A percentile compares a stretch with the other conserved stretches of the same genome.
Evolutionary conservation across 805 yeast genomes (phyloP).

Genomic region (Cyberlindnera misumaiensis): DNA sequence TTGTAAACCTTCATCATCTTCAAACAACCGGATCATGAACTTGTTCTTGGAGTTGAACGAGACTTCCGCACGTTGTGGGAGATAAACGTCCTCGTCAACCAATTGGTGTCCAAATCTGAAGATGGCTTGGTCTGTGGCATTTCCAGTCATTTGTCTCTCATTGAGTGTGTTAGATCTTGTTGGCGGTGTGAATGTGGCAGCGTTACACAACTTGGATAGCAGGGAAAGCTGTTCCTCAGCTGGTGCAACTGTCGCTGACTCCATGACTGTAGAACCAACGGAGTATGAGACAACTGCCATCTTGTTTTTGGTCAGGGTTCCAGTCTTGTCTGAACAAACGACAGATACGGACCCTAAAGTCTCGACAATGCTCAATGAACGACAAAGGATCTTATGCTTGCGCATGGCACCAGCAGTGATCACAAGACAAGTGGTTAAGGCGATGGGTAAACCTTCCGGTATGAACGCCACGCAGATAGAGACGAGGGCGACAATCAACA

Average conservation of each 20-base stretch:
- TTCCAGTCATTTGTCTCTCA: slow-evolving; percentile 30
- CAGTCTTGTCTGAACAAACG: slow-evolving; percentile 37
- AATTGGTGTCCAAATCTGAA: slow-evolving; percentile 28
- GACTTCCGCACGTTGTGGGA: slow-evolving; percentile 22
- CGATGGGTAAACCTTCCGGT: slow-evolving; percentile 47
- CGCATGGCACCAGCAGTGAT: slow-evolving; percentile 43
- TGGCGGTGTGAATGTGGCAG: slow-evolving; percentile 23
- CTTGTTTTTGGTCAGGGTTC: slow-evolving; percentile 43
- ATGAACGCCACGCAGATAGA: slow-evolving; percentile 43
- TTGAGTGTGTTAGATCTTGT: slow-evolving; percentile 9
- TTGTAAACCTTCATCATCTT: slow-evolving; percentile 1
- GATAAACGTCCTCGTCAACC: slow-evolving; percentile 8
- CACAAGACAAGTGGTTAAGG: slow-evolving; percentile 41
- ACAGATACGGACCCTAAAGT: slow-evolving; percentile 51
- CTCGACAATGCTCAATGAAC: slow-evolving; percentile 42
- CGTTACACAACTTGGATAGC: slow-evolving; percentile 31
- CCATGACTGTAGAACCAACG: slow-evolving; percentile 4
- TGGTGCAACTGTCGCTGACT: neutral
- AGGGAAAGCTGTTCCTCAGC: slow-evolving; percentile 9
- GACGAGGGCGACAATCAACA: slow-evolving; percentile 36
- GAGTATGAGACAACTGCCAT: slow-evolving; percentile 33
- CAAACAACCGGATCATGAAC: slow-evolving; percentile 32
- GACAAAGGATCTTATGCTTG: slow-evolving; percentile 37
- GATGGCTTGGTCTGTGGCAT: slow-evolving; percentile 45
- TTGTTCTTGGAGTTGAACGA: slow-evolving; percentile 42